Evolutionary conservation across 768 basidiomycete species (phyloP).

Genomic region (Termitomyces sp.): DNA sequence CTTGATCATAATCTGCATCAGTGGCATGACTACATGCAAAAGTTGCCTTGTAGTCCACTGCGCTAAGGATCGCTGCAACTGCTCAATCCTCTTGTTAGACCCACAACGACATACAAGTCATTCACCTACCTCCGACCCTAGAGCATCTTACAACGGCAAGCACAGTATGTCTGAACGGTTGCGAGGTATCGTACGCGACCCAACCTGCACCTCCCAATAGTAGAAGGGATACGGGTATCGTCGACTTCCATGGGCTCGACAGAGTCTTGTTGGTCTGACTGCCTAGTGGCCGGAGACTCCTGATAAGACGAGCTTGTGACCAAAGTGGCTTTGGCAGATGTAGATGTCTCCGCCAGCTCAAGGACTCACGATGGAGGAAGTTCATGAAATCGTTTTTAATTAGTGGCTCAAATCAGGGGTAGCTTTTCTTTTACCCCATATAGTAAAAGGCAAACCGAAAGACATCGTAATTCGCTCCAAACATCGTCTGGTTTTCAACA

Average conservation of each 20-base stretch:
- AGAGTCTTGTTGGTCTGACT: background rate
- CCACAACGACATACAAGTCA: constrained; percentile 6
- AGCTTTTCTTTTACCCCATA: constrained; percentile 15
- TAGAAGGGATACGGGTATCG: constrained; percentile 28
- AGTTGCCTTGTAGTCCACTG: constrained; percentile 68
- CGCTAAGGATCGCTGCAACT: constrained; percentile 61
- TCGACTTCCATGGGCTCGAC: constrained; percentile 29
- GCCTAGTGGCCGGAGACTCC: constrained; percentile 3
- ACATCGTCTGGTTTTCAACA: too few relatives aligned
- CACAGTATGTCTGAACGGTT: constrained; percentile 69
- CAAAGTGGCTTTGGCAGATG: background rate
- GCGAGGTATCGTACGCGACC: constrained; percentile 59
- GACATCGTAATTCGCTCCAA: too few relatives aligned
- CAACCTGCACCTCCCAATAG: constrained; percentile 30
- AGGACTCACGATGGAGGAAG: constrained; percentile 13
- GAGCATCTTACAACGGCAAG: constrained; percentile 78
- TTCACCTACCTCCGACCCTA: constrained; percentile 58
- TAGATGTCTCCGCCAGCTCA: constrained; percentile 14
- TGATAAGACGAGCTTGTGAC: constrained; percentile 5
- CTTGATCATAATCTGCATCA: constrained; percentile 42
- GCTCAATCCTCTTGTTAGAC: constrained; percentile 15
- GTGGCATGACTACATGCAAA: constrained; percentile 49
- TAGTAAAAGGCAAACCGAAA: too few relatives aligned
- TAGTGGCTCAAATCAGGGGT: background rate
- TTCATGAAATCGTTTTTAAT: constrained; percentile 12